Base-by-base conservation (phyloP, 2,329 filamentous ascomycete genomes). In the Endocalyx cinctus region DNA sequence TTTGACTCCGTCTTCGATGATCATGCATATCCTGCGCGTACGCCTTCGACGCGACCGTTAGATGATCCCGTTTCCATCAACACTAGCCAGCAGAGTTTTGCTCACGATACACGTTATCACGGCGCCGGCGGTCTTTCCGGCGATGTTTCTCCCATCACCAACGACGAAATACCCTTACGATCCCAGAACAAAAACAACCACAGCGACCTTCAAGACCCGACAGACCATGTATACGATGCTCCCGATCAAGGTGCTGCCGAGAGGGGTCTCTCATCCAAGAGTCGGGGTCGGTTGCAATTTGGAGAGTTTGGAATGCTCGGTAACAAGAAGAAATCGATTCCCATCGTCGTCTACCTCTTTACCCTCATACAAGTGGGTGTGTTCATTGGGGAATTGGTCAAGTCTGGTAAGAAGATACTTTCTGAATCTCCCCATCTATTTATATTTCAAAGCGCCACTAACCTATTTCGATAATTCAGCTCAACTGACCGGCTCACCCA, bases 341-440 rank as follows among this genome's bases (percentile, higher is more conserved):
- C 92, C 0, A 92, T 84, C 73, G 78, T 95, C 6, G 85, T 88
- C 20, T 97, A 90, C 58, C 62, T 81, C 27, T 74, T 97, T 43
- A 86, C 87, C 3, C 34, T 80, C 18, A 72, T 84, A 10, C 89
- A 97, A 58, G 64, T 92, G 14, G 77, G 70, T 12, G 87, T 97
- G 17, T 98, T 98, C 54, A 84, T 97, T 44, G 87, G 73, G 33
- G 87, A 97, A 64, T 67, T 98, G 41, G 81, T 85, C 29, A 86
- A 82, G 54, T 94, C 89, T 60, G 82, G 86, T 87, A 71, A 51
- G 77, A n/a, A n/a, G n/a, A n/a, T n/a, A n/a, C n/a, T n/a, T n/a
- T n/a, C n/a, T n/a, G n/a, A n/a, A n/a, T n/a, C n/a, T 59, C 18
- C n/a, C 25, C 23, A 25, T 18, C 16, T 20, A 7, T 8, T 15